These are phyloP conservation scores for Botrytis hyacinthi DNA, from an alignment of 2,329 filamentous ascomycete genomes.

Conservation along the genomic window DNA sequence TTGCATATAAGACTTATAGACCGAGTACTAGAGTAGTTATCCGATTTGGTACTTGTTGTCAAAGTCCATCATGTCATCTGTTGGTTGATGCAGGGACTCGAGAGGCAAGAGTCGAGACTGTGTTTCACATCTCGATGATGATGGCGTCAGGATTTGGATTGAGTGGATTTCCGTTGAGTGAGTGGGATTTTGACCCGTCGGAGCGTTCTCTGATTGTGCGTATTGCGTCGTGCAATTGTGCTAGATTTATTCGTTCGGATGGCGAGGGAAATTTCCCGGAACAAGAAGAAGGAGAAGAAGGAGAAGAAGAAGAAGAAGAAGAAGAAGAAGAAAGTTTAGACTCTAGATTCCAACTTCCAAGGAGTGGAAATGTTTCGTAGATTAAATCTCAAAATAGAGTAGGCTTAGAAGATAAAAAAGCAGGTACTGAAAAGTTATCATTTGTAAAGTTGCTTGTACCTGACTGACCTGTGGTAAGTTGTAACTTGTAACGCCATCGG, in stretches of 20 bases:
- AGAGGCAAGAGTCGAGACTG: background rate
- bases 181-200: background rate
- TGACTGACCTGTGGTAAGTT: constrained; percentile 2
- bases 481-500: background rate
- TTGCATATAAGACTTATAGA: constrained; percentile 13
- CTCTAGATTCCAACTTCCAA: background rate
- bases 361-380: background rate
- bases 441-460: background rate
- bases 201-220: background rate
- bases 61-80: background rate
- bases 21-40: constrained; percentile 13
- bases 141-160: background rate
- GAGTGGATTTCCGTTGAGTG: background rate
- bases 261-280: background rate
- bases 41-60: background rate
- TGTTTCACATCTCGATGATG: constrained; percentile 1
- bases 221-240: background rate
- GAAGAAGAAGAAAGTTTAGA: background rate
- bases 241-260: background rate
- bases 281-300: background rate
- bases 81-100: constrained; percentile 10
- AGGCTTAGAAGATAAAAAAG: constrained; percentile 1
- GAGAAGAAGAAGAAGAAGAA: background rate
- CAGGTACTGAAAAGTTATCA: background rate
- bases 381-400: constrained; percentile 5